Conservation (phyloP, 805 yeast species). For the Kazachstania psychrophila region DNA sequence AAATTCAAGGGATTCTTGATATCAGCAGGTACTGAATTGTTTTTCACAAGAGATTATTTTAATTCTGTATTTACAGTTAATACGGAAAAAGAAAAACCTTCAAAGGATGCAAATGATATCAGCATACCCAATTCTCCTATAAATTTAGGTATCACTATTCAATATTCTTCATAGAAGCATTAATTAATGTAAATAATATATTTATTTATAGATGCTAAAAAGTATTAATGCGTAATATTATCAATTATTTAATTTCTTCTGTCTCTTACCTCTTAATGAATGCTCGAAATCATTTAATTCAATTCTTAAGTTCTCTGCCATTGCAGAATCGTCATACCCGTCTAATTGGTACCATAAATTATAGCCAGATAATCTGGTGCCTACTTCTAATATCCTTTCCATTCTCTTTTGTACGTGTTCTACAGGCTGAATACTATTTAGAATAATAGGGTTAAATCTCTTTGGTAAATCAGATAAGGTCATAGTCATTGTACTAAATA, state of each 20-base stretch:
- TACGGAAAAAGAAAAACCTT: slow-evolving; percentile 11
- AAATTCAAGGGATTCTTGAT: slow-evolving; percentile 69
- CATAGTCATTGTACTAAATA: slow-evolving; percentile 56
- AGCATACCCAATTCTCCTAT: slow-evolving; percentile 8
- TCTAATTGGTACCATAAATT: slow-evolving; percentile 81
- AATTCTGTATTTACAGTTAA: slow-evolving; percentile 5
- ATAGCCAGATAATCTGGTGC: slow-evolving; percentile 50
- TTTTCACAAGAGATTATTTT: slow-evolving; percentile 22
- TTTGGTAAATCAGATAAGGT: slow-evolving; percentile 56
- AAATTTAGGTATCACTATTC: slow-evolving; percentile 27
- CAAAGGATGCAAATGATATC: slow-evolving; percentile 32
- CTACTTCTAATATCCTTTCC: slow-evolving; percentile 50
- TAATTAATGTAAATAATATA: not conserved
- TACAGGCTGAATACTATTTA: slow-evolving; percentile 52
- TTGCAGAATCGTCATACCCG: slow-evolving; percentile 55
- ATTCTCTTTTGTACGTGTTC: slow-evolving; percentile 51
- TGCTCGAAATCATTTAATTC: slow-evolving; percentile 48
- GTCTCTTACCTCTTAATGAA: slow-evolving; percentile 31
- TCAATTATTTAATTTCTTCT: slow-evolving; percentile 11
- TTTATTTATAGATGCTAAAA: not conserved
- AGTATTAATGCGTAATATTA: no score
- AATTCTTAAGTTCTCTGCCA: slow-evolving; percentile 56
- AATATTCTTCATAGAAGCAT: slow-evolving; percentile 18
- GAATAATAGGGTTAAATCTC: slow-evolving; percentile 53
- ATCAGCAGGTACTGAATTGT: slow-evolving; percentile 58